Evolutionary conservation across 768 basidiomycete genomes (phyloP).

Genomic region (Suillus subalutaceus): DNA sequence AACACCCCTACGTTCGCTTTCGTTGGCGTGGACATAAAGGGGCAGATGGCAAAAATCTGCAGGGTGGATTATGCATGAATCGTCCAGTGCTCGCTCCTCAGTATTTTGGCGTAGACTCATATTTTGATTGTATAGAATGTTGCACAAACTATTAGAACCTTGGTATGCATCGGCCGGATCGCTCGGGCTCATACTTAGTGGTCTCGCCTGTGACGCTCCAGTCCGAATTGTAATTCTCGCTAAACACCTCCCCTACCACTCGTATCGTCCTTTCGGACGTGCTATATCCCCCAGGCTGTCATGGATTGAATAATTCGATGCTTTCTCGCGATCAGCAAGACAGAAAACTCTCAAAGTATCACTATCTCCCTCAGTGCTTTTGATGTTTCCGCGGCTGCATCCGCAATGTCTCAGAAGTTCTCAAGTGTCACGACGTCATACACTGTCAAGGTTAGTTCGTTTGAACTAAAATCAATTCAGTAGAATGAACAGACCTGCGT

Average conservation of each 20-base stretch:
- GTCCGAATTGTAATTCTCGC: conserved; percentile 3
- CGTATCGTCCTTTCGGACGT: neutral
- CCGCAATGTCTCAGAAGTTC: neutral
- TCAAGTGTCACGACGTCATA: conserved; percentile 1
- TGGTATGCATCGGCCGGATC: conserved; percentile 13
- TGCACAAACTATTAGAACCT: neutral
- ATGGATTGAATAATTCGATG: neutral
- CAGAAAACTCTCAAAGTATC: neutral
- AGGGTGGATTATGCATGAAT: neutral
- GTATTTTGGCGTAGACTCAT: neutral
- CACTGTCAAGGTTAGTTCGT: neutral
- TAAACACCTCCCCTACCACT: neutral
- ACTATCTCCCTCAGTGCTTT: neutral
- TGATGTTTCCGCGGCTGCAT: neutral
- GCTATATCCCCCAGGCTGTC: neutral
- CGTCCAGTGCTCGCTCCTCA: neutral
- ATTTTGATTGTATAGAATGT: conserved; percentile 1
- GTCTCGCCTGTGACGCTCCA: neutral
- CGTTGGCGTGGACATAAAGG: neutral
- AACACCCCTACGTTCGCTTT: neutral
- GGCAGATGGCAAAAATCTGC: neutral
- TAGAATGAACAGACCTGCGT: neutral
- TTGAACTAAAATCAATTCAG: neutral
- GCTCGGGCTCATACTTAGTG: neutral
- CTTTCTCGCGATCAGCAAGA: neutral